Base-by-base conservation (phyloP, 306 rosid species). In the Castanopsis chinensis region DNA sequence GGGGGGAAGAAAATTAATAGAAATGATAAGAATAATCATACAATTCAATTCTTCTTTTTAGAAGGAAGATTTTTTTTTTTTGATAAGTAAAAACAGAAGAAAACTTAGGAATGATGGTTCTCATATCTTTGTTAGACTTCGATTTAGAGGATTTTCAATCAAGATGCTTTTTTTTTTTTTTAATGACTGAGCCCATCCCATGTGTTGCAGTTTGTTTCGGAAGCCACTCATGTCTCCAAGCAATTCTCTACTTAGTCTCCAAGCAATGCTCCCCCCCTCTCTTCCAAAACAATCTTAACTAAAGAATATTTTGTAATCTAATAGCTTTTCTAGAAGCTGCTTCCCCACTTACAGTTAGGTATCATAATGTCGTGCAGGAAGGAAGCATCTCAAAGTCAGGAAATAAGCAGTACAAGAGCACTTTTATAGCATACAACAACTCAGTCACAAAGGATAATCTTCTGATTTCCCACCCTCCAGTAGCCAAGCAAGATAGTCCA, bases 341-440 rank as follows among this genome's bases (percentile, higher is more conserved):
- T 77, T 76, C 53, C 65, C 32, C 3, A 25, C 58, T 53, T 30
- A 18, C 61, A 41, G 68, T 6, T 49, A 21, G 57, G 68, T 20
- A 32, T 41, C 35, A 20, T 20, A 30, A 21, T 72, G 60, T 73
- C 51, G 32, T 64, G 75, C 87, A 91, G 93, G 83, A 69, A 83
- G 55, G 79, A 76, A 78, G 81, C 78, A 23, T 56, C 59, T 55
- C 75, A 49, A 54, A 27, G 13, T 71, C 71, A 1, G 72, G 27
- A 41, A 19, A 75, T 25, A 74, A 57, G 70, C 78, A 76, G 58
- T 78, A 74, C 37, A 79, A 79, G 56, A 53, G 69, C 73, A 74
- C 54, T 71, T 74, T 30, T 76, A 74, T 69, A 28, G 74, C 18
- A 51, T 74, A 20, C 51, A 12, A 75, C 28, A 70, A 41, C 63